Evolutionary conservation across 257 asterid genomes (phyloP), one percentile per base, ranked within the genome.

Genomic region (Solanum dulcamara): DNA sequence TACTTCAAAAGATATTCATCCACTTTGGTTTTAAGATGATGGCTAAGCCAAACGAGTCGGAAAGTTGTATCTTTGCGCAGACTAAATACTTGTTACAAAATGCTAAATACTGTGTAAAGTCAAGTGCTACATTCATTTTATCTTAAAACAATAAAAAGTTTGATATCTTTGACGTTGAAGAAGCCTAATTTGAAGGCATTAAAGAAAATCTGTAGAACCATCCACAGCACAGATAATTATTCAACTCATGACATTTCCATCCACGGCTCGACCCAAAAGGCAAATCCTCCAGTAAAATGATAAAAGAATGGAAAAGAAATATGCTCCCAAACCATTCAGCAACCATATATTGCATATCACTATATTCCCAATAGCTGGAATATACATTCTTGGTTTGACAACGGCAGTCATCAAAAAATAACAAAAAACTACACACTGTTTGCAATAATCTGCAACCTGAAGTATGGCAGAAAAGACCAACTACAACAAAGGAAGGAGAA

Each of bases 401-500:
- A 66, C 70, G 22, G 55, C 75, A 74, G 85, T 68, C 86, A 20
- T 70, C 84, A 88, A 50, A 67, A 32, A 51, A 80, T 83, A 30
- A 86, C 18, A 66, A 77, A 88, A 77, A 82, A 66, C 89, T 84
- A 51, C 85, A 53, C 74, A 48, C 92, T 90, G 83, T 75, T 59
- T 42, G 85, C 81, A 85, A 86, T 86, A 90, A 88, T 89, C 90
- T 83, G 88, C 86, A 86, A 87, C 86, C 91, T 88, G 86, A 85
- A 86, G 85, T 79, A 89, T 86, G 60, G 89, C 37, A 84, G 82
- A 30, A 35, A 87, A 85, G 85, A 85, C 77, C 86, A 77, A 74
- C 80, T 85, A 91, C 90, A 85, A 89, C 90, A 91, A 85, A 90
- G 89, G 91, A 92, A 86, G 86, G 85, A 18, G 87, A 92, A 93